phyloP scores from a whole-genome alignment of 208 protist species.

The Herpetomonas tarakana region DNA sequence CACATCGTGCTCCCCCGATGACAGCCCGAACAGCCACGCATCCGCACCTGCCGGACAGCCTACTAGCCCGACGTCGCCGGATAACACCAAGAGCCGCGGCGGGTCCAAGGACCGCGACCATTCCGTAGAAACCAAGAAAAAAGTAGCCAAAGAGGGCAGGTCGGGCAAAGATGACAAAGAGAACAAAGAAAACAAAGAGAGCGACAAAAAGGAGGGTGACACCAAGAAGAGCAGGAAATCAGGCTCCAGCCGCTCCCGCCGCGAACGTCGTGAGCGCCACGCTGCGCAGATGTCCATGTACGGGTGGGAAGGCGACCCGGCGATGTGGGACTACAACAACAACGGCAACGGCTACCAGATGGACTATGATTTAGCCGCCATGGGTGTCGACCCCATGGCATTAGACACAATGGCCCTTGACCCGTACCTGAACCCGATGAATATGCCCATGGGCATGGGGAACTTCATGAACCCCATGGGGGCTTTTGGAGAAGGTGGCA shows the following conservation, averaged over 20 bases:
- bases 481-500: not conserved
- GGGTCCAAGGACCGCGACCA: not conserved
- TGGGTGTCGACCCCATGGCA: too few relatives aligned
- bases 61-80: not conserved
- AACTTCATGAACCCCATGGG: not conserved
- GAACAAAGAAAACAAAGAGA: not conserved
- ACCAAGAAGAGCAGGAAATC: too few relatives aligned
- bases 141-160: not conserved
- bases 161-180: not conserved
- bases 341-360: not conserved
- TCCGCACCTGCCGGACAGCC: not conserved
- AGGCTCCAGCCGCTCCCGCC: not conserved
- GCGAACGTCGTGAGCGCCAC: not conserved
- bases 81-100: not conserved
- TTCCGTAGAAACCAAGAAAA: too few relatives aligned
- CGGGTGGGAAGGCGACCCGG: not conserved
- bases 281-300: not conserved
- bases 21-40: not conserved
- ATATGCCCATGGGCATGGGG: not conserved
- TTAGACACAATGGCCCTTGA: too few relatives aligned
- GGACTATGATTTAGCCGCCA: not conserved
- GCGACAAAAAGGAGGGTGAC: not conserved
- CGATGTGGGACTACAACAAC: not conserved
- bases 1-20: not conserved
- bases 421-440: too few relatives aligned